Evolutionary conservation across 352 stramenopile species (phyloP), one percentile per base, ranked within the genome.

Genomic region (Phytophthora constricta): DNA sequence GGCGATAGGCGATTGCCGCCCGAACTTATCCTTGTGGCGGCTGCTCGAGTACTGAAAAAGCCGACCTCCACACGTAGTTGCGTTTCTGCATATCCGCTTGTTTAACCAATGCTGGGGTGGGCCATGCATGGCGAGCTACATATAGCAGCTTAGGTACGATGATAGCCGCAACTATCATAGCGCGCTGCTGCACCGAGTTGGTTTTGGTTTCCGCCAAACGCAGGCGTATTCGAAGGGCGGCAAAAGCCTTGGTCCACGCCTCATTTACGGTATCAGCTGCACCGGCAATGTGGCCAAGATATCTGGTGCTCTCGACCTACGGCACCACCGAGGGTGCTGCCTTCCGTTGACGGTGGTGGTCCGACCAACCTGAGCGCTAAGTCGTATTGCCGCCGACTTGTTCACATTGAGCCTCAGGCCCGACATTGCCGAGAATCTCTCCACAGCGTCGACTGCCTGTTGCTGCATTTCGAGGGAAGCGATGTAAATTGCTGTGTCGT

Each of bases 111-210:
- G 43, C 37, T 11, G 31, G 45, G 1, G 33, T 46, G 3, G 47
- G 57, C 47, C 57, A 65, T 1, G 57, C 46, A n/a, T 59, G 49
- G 4, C 58, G n/a, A 0, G 27, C 41, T 2, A 60, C 58, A 66
- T 4, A n/a, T n/a, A n/a, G n/a, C n/a, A n/a, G n/a, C n/a, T n/a
- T n/a, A n/a, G n/a, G n/a, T n/a, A n/a, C n/a, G 2, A 66, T 59
- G 4, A 60, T 49, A 4, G 58, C 39, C 4, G 58, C 34, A 1
- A 49, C 58, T 4, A 59, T 66, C 1, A 13, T 5, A 0, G 48
- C 19, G 1, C 49, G 37, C 7, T 66, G 27, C 8, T 66, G 39
- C 0, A 9, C 41, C 2, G 27, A 55, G 17, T 55, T 59, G 0
- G 58, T 59, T 17, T 66, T 66, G 1, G 1, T 19, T 5, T 19